Evolutionary conservation across 1,284 basidiomycete genomes (phyloP), one percentile per base, ranked within the genome.

Genomic region (Volvariella volvacea): DNA sequence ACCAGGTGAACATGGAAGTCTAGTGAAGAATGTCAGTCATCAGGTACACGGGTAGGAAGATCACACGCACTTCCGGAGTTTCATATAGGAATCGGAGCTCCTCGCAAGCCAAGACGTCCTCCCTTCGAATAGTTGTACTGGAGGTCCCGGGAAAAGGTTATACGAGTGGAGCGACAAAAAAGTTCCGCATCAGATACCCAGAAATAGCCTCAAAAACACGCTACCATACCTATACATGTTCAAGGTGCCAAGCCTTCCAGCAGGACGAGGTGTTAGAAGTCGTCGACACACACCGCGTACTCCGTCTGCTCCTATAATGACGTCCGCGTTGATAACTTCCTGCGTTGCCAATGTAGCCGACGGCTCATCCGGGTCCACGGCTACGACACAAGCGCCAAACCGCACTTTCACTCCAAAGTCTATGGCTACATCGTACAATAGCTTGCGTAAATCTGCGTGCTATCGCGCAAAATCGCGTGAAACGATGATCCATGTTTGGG

Each of bases 291-390:
- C 42, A 4, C 67, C 73, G 32, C 51, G 50, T 12, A 62, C 59
- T 4, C 83, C 83, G 51, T 84, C 83, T 0, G 83, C 80, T 15
- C 80, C 82, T 30, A 86, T 61, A 41, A 85, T 66, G n/a, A 84
- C 66, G 52, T 85, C 76, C 6, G 69, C 76, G 1, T 52, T 48
- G 36, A 81, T 44, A 12, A 59, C 58, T 43, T 71, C 67, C 6
- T 80, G 78, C 2, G 66, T 67, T 8, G 64, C 60, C 10, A 83
- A 58, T 0, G 53, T 66, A 16, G 75, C 68, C 19, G 52, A 60
- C 46, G 50, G 53, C 39, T 49, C 50, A 31, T 60, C 59, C 14
- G 59, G 52, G 44, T 70, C 64, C 16, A 80, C 53, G 0, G 59
- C 55, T 1, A 58, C 57, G 2, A 77, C 78, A 28, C 56, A 58